phyloP scores from a whole-genome alignment of 345 rosid species.

The Rhizophora mangle region DNA sequence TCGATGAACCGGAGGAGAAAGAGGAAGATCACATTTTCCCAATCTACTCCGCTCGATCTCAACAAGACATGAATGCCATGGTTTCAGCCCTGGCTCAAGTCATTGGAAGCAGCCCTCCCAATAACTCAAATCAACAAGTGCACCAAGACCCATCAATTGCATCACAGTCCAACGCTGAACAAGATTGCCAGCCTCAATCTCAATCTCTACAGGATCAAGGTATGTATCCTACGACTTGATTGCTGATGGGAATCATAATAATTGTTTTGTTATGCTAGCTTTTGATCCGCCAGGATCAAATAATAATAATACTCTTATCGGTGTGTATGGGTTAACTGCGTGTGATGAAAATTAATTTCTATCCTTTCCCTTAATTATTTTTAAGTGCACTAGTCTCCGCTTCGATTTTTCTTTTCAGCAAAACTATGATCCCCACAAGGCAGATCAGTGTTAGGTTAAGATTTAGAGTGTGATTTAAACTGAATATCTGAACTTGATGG shows the following conservation, averaged over 20 bases:
- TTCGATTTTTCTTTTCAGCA: too few species aligned
- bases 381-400: too few species aligned
- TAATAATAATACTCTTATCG: too few species aligned
- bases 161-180: conserved; percentile 16
- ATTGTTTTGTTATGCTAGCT: neutral
- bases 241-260: neutral
- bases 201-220: conserved; percentile 34
- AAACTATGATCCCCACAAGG: too few species aligned
- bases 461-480: too few species aligned
- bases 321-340: too few species aligned
- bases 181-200: conserved; percentile 17
- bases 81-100: conserved; percentile 73
- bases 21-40: conserved; percentile 51
- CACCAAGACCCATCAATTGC: conserved; percentile 3
- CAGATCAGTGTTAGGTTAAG: too few species aligned
- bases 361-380: too few species aligned
- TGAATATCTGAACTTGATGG: too few species aligned
- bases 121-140: conserved; percentile 19
- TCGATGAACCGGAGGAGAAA: conserved; percentile 43
- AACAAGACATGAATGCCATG: conserved; percentile 62
- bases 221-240: conserved; percentile 2
- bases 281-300: too few species aligned
- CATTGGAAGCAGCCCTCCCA: conserved; percentile 38
- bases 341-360: too few species aligned
- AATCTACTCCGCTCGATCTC: conserved; percentile 58